Percentiles rank a stretch among this genome's conserved stretches.
These are phyloP conservation scores for Saturnispora dispora DNA, from an alignment of 805 yeast genomes.

Conservation along the genomic window DNA sequence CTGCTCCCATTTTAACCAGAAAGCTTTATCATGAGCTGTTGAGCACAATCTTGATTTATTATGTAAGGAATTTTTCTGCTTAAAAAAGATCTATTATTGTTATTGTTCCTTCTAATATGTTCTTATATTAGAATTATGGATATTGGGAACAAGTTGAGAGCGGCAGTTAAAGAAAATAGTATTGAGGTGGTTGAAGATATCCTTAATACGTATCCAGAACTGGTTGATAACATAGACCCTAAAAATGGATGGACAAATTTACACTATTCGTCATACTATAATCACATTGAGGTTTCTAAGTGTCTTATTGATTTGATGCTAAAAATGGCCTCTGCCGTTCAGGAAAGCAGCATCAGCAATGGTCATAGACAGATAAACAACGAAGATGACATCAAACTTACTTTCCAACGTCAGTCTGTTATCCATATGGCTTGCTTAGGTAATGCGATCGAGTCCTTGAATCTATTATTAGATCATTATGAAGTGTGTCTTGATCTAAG, in stretches of 20 bases:
- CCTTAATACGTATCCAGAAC: conserved; percentile 57
- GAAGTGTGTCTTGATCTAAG: conserved; percentile 37
- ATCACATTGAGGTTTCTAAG: conserved; percentile 50
- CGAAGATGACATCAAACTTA: conserved; percentile 31
- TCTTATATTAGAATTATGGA: background rate
- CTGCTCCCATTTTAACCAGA: no score
- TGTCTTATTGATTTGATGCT: conserved; percentile 17
- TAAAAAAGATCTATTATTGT: background rate
- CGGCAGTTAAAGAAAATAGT: conserved; percentile 56
- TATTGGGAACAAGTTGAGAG: conserved; percentile 32
- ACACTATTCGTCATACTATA: conserved; percentile 72
- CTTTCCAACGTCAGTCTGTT: conserved; percentile 52
- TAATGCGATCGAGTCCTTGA: conserved; percentile 54
- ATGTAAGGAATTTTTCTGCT: background rate
- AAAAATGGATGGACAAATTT: conserved; percentile 73
- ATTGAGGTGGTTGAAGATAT: conserved; percentile 54
- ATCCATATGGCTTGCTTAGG: conserved; percentile 60
- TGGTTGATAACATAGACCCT: conserved; percentile 61
- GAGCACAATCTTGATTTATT: background rate
- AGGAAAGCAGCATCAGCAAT: conserved; percentile 1
- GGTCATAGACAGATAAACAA: conserved; percentile 22
- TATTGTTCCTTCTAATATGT: background rate
- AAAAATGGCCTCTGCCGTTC: conserved; percentile 7
- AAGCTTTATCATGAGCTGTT: background rate
- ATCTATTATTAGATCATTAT: conserved; percentile 58